Evolutionary conservation across 2,329 filamentous ascomycete species (phyloP), one percentile per base, ranked within the genome.

Genomic region (Aspergillus unguis): DNA sequence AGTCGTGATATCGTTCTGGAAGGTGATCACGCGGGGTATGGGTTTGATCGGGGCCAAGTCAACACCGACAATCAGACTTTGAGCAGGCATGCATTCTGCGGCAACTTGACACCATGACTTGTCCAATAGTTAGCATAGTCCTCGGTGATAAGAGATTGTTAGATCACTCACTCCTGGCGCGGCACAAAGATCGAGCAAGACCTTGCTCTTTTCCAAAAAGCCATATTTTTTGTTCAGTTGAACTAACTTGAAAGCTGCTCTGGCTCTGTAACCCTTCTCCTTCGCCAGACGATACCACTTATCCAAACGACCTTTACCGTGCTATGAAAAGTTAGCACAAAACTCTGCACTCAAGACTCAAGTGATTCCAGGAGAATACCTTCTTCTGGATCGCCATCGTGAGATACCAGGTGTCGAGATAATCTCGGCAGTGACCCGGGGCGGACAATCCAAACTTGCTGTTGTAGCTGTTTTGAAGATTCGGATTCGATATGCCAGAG

Each of bases 261-360:
- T 84, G 57, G 94, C 92, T 66, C 94, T 83, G 71, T 96, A 99
- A 58, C 94, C 94, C 75, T 96, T 97, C 73, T 99, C 94, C 75
- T 99, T 99, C 57, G 94, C 94, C 66, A 97, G 85, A 71, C 92
- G 92, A 77, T 97, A 99, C 90, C 92, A 97, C 76, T 97, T 96
- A 76, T 99, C 94, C 67, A 96, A 81, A 83, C 92, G 92, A 74
- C 92, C 92, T 79, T 97, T 97, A 77, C 91, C 92, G 77, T 96
- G 88, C 82, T 83, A 61, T 52, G 55, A 49, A 52, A 23, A 42
- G 59, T 71, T 52, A 76, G 65, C 67, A 36, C 42, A 44, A 9
- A 42, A 26, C 31, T 35, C n/a, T n/a, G 8, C 29, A 41, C 38
- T 29, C 4, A 42, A 27, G 27, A 9, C 25, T 40, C 28, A n/a